These are phyloP conservation scores for Cladorrhinum sp. DNA, from an alignment of 2,329 filamentous ascomycete genomes.

Conservation along the genomic window DNA sequence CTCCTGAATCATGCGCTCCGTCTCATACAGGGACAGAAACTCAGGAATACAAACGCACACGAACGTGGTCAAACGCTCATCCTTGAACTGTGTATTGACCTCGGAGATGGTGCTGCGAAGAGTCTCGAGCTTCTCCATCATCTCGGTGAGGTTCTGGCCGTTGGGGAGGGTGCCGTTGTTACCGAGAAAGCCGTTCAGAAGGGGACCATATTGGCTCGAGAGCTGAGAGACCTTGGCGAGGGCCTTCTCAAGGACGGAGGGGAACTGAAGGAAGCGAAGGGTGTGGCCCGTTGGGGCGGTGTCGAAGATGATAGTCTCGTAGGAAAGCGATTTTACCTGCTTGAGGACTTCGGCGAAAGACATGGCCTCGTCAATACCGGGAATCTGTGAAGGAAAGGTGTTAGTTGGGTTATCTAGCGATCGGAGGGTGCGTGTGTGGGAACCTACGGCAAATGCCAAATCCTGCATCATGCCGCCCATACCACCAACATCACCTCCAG, in stretches of 20 bases:
- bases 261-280: conserved; percentile 96
- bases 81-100: conserved; percentile 98
- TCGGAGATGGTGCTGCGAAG: conserved; percentile 90
- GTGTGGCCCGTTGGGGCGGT: conserved; percentile 98
- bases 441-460: conserved; percentile 82
- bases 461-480: conserved; percentile 99
- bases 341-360: conserved; percentile 98
- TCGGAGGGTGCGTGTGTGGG: neutral
- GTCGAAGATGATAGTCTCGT: conserved; percentile 99
- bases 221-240: conserved; percentile 96
- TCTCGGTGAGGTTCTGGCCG: conserved; percentile 87
- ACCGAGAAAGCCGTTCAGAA: conserved; percentile 90
- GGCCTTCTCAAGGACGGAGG: conserved; percentile 95
- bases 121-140: conserved; percentile 91
- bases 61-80: conserved; percentile 91
- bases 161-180: conserved; percentile 68
- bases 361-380: conserved; percentile 98
- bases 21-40: conserved; percentile 95
- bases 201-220: conserved; percentile 89
- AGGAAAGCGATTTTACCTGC: conserved; percentile 97
- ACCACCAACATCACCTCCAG: conserved; percentile 62
- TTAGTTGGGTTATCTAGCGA: conserved; percentile 1
- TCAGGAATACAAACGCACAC: conserved; percentile 98
- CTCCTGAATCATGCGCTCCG: conserved; percentile 99
- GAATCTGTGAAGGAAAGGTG: conserved; percentile 63